phyloP scores from a whole-genome alignment of 768 basidiomycete genomes.

The Russula ochroleuca region DNA sequence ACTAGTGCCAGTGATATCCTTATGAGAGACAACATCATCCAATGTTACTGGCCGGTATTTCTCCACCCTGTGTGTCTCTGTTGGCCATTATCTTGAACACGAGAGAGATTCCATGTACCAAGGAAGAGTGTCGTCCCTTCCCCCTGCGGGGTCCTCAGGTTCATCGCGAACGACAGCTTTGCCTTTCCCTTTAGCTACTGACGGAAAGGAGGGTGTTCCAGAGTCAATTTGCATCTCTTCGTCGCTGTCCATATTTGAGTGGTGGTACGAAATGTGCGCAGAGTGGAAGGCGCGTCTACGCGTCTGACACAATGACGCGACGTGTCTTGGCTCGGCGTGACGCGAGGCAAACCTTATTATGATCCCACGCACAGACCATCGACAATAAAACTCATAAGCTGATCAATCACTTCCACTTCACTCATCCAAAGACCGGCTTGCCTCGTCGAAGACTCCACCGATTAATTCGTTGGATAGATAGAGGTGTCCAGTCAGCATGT shows the following conservation, averaged over 20 bases:
- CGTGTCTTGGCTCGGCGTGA: not conserved
- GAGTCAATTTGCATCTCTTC: slow-evolving; percentile 47
- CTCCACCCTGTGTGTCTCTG: slow-evolving; percentile 64
- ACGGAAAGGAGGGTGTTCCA: slow-evolving; percentile 21
- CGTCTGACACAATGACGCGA: slow-evolving; percentile 12
- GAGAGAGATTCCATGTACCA: slow-evolving; percentile 52
- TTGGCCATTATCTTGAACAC: slow-evolving; percentile 7
- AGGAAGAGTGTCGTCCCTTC: slow-evolving; percentile 67
- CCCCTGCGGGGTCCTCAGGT: slow-evolving; percentile 29
- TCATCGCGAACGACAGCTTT: slow-evolving; percentile 47
- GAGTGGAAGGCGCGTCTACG: slow-evolving; percentile 14
- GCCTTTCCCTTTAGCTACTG: slow-evolving; percentile 63
- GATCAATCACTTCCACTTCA: slow-evolving; percentile 32
- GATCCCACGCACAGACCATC: slow-evolving; percentile 45
- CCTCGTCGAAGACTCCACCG: slow-evolving; percentile 94
- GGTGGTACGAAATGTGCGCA: not conserved
- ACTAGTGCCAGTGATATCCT: slow-evolving; percentile 95
- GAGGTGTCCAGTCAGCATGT: slow-evolving; percentile 50
- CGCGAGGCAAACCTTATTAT: slow-evolving; percentile 31
- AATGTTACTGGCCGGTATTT: slow-evolving; percentile 92
- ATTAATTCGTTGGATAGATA: slow-evolving; percentile 86
- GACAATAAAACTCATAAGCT: slow-evolving; percentile 31
- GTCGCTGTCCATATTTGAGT: slow-evolving; percentile 52
- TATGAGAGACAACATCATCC: slow-evolving; percentile 94
- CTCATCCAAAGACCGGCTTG: slow-evolving; percentile 43